Percentiles rank a stretch among this genome's conserved stretches.
Evolutionary conservation across 2,329 filamentous ascomycete species (phyloP).

Genomic region (Alternaria alternata): DNA sequence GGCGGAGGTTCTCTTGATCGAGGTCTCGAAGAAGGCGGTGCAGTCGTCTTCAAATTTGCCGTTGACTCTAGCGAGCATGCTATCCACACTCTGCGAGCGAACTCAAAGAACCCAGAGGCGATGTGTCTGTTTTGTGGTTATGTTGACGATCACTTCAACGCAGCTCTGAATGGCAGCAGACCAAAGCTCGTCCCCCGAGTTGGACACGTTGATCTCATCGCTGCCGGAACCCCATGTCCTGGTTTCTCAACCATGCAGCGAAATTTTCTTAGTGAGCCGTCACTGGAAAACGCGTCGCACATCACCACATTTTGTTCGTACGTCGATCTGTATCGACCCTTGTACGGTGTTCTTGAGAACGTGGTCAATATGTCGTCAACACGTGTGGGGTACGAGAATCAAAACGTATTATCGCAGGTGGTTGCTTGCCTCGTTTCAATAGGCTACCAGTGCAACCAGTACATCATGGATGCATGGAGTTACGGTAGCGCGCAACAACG

Average conservation of each 20-base stretch:
- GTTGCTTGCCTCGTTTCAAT: constrained; percentile 76
- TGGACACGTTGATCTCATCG: constrained; percentile 73
- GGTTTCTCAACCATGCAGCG: constrained; percentile 74
- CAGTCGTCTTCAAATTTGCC: constrained; percentile 69
- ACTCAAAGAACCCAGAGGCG: constrained; percentile 55
- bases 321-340: constrained; percentile 76
- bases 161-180: constrained; percentile 60
- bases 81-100: constrained; percentile 78
- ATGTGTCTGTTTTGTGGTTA: constrained; percentile 72
- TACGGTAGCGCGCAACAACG: constrained; percentile 72
- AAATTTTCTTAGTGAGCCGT: constrained; percentile 62
- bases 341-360: constrained; percentile 81
- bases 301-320: constrained; percentile 78
- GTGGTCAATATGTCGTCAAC: constrained; percentile 70
- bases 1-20: constrained; percentile 80
- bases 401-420: constrained; percentile 77
- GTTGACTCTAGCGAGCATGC: constrained; percentile 72
- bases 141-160: constrained; percentile 71
- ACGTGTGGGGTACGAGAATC: constrained; percentile 54
- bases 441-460: constrained; percentile 77
- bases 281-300: constrained; percentile 76
- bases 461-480: constrained; percentile 73
- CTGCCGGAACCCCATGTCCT: constrained; percentile 78
- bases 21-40: constrained; percentile 76
- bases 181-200: constrained; percentile 61